Evolutionary conservation across 2,329 filamentous ascomycete species (phyloP).

Genomic region (Stylonectria norvegica): DNA sequence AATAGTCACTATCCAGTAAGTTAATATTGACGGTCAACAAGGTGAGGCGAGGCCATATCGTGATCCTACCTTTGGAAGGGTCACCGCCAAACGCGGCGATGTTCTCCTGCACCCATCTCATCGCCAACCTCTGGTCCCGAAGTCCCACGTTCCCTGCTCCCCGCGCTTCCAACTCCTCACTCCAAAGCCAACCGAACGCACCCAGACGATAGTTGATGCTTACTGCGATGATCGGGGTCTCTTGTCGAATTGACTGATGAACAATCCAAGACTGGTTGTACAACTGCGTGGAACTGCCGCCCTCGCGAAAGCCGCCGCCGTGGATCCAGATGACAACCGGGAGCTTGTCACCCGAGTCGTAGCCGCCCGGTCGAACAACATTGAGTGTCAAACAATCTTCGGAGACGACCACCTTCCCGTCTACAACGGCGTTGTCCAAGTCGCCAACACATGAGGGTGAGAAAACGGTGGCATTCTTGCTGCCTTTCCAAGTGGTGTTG

Average conservation of each 20-base stretch:
- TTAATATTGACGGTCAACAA: not conserved
- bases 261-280: constrained; percentile 63
- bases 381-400: constrained; percentile 28
- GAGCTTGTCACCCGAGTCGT: constrained; percentile 38
- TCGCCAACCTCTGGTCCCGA: constrained; percentile 46
- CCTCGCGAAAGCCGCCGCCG: constrained; percentile 37
- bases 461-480: constrained; percentile 44
- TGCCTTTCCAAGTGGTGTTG: constrained; percentile 41
- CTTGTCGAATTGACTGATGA: constrained; percentile 38
- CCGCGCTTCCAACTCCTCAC: constrained; percentile 38
- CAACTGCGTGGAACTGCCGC: constrained; percentile 31
- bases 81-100: constrained; percentile 49
- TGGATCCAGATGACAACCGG: constrained; percentile 61
- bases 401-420: constrained; percentile 15
- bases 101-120: constrained; percentile 50
- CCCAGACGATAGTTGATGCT: constrained; percentile 50
- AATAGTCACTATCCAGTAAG: constrained; percentile 38
- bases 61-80: constrained; percentile 29
- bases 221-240: constrained; percentile 48
- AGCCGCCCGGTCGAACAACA: constrained; percentile 22
- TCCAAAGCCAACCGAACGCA: constrained; percentile 51
- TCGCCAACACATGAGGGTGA: constrained; percentile 49
- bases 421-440: constrained; percentile 33
- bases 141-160: constrained; percentile 50
- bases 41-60: not conserved